Base-by-base conservation (phyloP, 2,329 filamentous ascomycete species). In the Colletotrichum sp. region DNA sequence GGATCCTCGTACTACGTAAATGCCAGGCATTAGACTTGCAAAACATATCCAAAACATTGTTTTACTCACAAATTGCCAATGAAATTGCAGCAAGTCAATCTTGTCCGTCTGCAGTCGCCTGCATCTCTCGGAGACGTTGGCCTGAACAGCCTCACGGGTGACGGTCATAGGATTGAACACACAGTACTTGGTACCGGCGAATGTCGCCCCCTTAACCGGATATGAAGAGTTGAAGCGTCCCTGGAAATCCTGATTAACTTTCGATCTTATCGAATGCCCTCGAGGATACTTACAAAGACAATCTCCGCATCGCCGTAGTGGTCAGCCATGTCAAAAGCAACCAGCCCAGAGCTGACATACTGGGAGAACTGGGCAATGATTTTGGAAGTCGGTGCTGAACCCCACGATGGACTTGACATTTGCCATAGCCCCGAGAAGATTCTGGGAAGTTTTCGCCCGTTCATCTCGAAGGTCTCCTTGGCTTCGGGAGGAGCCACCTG, bases 131-230 rank as follows among this genome's bases (percentile, higher is more conserved):
- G 76, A 76, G 2, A 83, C 81, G 3, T 77, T 79, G 1, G 75
- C 76, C 6, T 81, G 76, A 1, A 83, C 79, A 51, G 74, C 80
- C 3, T 79, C 76, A 9, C 76, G 71, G 1, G 80, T 82, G 7
- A 84, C 77, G 4, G 77, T 71, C 43, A 81, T 66, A 0, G 81
- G 78, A 7, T 77, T 76, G 66, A 84, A 84, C 3, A 84, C 74
- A 61, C 82, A 83, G 77, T 80, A 84, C 62, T 84, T 84, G 0
- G 81, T 84, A 2, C 81, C 82, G 0, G 82, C 81, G 47, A 79
- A 83, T 3, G 82, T 74, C 1, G 74, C 59, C 3, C 75, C 47
- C 21, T 73, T 77, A 8, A 78, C 65, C 76, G 70, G 12, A 82
- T 73, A 31, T 2, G 82, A 80, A 16, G 80, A 74, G 8, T 80